A percentile compares a stretch with the other conserved stretches of the same genome.
phyloP scores from a whole-genome alignment of 192 early-diverging fungal species.

The Mortierella antarctica region DNA sequence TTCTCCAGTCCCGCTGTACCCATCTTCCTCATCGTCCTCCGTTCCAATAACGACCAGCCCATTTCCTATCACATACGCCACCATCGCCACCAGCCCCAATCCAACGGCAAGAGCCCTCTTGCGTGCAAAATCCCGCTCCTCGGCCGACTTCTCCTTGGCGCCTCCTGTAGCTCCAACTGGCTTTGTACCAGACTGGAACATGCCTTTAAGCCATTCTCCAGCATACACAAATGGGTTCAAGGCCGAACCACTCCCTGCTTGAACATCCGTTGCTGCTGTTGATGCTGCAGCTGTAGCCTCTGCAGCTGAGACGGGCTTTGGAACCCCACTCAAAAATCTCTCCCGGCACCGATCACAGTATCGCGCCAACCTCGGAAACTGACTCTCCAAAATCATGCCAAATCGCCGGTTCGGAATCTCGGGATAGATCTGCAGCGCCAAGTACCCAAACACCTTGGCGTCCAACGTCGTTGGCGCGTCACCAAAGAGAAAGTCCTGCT shows the following conservation, averaged over 20 bases:
- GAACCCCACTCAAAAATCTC: constrained; percentile 37
- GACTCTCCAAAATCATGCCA: constrained; percentile 69
- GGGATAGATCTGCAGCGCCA: constrained; percentile 81
- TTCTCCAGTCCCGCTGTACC: too few relatives aligned
- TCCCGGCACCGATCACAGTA: constrained; percentile 70
- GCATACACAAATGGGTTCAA: too few relatives aligned
- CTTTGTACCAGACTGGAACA: background rate
- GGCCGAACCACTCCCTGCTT: too few relatives aligned
- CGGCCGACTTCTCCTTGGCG: constrained; percentile 20
- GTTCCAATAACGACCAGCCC: constrained; percentile 67
- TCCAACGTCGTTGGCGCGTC: constrained; percentile 82
- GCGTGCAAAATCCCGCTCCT: constrained; percentile 61
- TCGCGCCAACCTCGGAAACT: constrained; percentile 72
- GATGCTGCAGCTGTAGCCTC: constrained; percentile 15
- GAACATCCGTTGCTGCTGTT: background rate
- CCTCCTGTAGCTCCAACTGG: constrained; percentile 24
- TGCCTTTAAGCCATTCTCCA: constrained; percentile 1
- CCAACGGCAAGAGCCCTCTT: constrained; percentile 61
- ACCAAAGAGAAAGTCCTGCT: constrained; percentile 85
- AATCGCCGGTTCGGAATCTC: constrained; percentile 74
- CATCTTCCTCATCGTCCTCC: constrained; percentile 6
- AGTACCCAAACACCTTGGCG: constrained; percentile 82
- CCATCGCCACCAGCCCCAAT: constrained; percentile 55
- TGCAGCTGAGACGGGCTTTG: constrained; percentile 15
- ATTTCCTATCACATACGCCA: constrained; percentile 67